A percentile compares a stretch with the other conserved stretches of the same genome.
These are phyloP conservation scores for Spongiforma sp. DNA, from an alignment of 1,284 basidiomycete genomes.

Conservation along the genomic window DNA sequence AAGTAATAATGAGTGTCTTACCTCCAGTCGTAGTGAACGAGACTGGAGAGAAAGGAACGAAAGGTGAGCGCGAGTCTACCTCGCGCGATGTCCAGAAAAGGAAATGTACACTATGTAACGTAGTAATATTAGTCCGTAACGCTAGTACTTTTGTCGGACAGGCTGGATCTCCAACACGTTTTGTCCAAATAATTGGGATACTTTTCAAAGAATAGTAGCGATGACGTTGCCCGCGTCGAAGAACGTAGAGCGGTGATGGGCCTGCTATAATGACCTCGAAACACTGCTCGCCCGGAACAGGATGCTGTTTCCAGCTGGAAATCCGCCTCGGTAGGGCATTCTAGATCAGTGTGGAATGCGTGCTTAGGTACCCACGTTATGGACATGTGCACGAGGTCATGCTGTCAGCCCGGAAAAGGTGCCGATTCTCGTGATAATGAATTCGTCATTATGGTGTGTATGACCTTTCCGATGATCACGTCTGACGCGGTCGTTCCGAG, in stretches of 20 bases:
- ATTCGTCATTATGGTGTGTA: conserved; percentile 25
- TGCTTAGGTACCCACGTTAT: conserved; percentile 35
- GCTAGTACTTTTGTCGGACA: conserved; percentile 52
- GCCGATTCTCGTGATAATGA: background rate
- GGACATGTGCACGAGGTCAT: conserved; percentile 30
- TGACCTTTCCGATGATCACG: conserved; percentile 39
- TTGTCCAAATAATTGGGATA: conserved; percentile 59
- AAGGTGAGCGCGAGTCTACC: too few relatives aligned
- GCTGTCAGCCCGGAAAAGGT: conserved; percentile 13
- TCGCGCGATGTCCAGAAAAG: too few relatives aligned
- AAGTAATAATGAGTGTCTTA: too few relatives aligned
- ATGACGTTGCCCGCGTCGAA: conserved; percentile 56
- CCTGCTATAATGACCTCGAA: conserved; percentile 69
- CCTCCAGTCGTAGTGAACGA: too few relatives aligned
- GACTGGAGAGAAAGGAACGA: too few relatives aligned
- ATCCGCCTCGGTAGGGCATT: background rate
- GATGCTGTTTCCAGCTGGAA: conserved; percentile 22
- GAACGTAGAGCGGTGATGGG: conserved; percentile 54
- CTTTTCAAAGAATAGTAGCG: conserved; percentile 52
- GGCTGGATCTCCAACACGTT: too few relatives aligned
- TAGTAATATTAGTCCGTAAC: too few relatives aligned
- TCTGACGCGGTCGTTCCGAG: conserved; percentile 37
- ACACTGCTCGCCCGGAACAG: conserved; percentile 53
- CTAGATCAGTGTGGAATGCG: background rate
- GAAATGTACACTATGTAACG: too few relatives aligned